Evolutionary conservation across 2,329 filamentous ascomycete genomes (phyloP).

Genomic region (Verticillium klebahnii): DNA sequence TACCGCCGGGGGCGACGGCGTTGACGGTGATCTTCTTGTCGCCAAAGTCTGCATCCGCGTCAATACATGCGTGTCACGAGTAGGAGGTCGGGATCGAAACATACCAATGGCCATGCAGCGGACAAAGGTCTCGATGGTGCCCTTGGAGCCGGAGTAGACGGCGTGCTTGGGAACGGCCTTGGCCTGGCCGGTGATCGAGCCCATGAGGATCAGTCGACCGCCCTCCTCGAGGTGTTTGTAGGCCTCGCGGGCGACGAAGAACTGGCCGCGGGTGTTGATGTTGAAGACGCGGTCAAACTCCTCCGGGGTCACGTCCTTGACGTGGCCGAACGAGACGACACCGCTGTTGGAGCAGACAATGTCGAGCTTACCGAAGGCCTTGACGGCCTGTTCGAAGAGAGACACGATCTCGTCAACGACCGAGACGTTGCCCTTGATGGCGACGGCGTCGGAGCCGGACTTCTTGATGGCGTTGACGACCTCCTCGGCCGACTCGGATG

Average conservation of each 20-base stretch:
- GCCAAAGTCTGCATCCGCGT: conserved; percentile 47
- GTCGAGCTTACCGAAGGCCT: conserved; percentile 62
- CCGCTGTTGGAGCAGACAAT: conserved; percentile 69
- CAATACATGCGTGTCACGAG: neutral
- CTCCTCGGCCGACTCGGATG: conserved; percentile 50
- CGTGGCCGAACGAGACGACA: conserved; percentile 63
- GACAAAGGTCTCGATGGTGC: conserved; percentile 72
- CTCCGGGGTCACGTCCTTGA: conserved; percentile 64
- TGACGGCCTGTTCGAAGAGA: conserved; percentile 59
- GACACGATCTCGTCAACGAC: conserved; percentile 57
- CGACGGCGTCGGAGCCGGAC: conserved; percentile 55
- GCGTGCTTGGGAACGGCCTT: conserved; percentile 66
- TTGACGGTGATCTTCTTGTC: conserved; percentile 66
- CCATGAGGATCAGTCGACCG: conserved; percentile 70
- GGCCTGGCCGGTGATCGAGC: conserved; percentile 63
- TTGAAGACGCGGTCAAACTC: conserved; percentile 68
- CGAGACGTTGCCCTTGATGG: conserved; percentile 65
- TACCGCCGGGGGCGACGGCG: conserved; percentile 61
- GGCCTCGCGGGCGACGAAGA: conserved; percentile 67
- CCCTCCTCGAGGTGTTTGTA: conserved; percentile 65
- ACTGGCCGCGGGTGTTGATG: conserved; percentile 65
- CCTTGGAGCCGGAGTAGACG: conserved; percentile 72
- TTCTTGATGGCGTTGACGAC: conserved; percentile 46
- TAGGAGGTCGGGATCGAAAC: conserved; percentile 12
- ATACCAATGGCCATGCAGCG: conserved; percentile 66